Percentiles rank a stretch among this genome's conserved stretches.
These are phyloP conservation scores for Laguncularia racemosa DNA, from an alignment of 345 rosid species.

Conservation along the genomic window DNA sequence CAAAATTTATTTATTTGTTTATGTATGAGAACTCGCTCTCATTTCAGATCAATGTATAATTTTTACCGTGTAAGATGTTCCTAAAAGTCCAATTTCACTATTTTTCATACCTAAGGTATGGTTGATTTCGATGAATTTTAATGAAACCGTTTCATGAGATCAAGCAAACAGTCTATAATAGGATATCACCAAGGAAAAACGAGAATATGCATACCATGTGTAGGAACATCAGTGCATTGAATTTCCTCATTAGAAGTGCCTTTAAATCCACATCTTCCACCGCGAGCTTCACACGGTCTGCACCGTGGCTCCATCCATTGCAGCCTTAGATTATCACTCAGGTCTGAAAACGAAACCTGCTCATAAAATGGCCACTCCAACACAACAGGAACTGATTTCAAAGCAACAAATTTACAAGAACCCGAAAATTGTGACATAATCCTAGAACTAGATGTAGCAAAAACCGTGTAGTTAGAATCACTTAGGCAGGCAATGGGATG, in stretches of 20 bases:
- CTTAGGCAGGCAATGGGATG: conserved; percentile 63
- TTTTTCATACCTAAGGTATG: no score
- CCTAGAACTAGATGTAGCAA: conserved; percentile 44
- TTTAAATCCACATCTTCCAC: conserved; percentile 55
- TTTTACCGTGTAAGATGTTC: no score
- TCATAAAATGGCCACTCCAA: conserved; percentile 43
- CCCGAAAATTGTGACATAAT: conserved; percentile 11
- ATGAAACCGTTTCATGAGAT: no score
- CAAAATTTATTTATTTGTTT: no score
- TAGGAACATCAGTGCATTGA: conserved; percentile 29
- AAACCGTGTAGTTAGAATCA: conserved; percentile 32
- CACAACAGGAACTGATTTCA: conserved; percentile 42
- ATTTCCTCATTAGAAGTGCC: conserved; percentile 30
- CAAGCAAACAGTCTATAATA: no score
- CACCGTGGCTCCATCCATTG: conserved; percentile 45
- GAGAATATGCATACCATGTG: conserved; percentile 29
- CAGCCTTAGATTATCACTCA: conserved; percentile 28
- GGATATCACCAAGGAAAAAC: neutral
- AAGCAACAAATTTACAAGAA: conserved; percentile 27
- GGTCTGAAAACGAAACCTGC: conserved; percentile 34
- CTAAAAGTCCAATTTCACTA: no score
- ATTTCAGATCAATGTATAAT: no score
- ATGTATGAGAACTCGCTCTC: no score
- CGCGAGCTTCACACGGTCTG: conserved; percentile 35
- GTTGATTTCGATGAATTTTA: no score